phyloP scores from a whole-genome alignment of 129 eudicot genomes.

The Helichrysum umbraculigerum region DNA sequence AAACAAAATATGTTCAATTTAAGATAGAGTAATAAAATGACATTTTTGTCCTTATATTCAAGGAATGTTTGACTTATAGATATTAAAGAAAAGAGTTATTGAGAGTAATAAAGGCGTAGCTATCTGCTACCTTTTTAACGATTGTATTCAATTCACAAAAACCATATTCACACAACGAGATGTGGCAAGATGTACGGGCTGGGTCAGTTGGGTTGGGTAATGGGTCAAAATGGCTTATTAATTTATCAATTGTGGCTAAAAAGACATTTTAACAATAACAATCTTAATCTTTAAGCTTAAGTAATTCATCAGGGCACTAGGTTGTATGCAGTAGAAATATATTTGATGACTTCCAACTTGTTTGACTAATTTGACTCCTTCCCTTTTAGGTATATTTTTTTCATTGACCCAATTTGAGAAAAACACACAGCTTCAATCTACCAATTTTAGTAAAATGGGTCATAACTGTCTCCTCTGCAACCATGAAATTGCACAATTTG shows the following conservation, averaged over 20 bases:
- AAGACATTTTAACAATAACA: too few relatives aligned
- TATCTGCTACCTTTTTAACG: background rate
- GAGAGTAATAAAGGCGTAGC: background rate
- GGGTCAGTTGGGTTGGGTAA: background rate
- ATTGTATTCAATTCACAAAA: background rate
- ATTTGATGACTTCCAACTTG: background rate
- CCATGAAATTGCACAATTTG: background rate
- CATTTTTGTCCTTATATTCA: too few relatives aligned
- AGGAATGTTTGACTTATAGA: too few relatives aligned
- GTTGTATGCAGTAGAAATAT: too few relatives aligned
- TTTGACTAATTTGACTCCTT: background rate
- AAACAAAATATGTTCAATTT: too few relatives aligned
- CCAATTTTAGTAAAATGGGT: background rate
- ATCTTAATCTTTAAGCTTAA: too few relatives aligned
- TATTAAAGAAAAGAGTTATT: too few relatives aligned
- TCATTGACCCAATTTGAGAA: background rate
- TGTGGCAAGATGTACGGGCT: background rate
- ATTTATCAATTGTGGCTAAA: too few relatives aligned
- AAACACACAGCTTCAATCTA: background rate
- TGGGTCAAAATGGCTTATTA: background rate
- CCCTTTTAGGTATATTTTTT: background rate
- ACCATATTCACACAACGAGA: background rate
- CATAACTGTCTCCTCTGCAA: background rate
- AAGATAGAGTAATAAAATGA: too few relatives aligned
- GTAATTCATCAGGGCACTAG: too few relatives aligned